These are phyloP conservation scores for Megacollybia marginata DNA, from an alignment of 768 basidiomycete species.

Conservation along the genomic window DNA sequence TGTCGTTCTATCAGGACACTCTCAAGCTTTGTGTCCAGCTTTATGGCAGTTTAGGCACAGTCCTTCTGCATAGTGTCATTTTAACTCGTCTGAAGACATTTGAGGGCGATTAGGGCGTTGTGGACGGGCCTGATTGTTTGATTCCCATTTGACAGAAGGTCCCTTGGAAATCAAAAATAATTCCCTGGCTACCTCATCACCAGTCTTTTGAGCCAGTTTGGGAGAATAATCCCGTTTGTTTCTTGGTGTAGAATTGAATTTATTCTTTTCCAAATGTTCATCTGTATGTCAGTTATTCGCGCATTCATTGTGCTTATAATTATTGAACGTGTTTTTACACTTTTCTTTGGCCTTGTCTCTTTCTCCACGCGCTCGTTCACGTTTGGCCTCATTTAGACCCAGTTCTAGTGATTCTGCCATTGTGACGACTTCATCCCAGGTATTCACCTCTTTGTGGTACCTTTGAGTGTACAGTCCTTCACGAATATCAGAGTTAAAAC, in stretches of 20 bases:
- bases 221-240: neutral
- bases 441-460: constrained; percentile 17
- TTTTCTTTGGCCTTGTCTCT: neutral
- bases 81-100: constrained; percentile 7
- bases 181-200: neutral
- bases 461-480: constrained; percentile 19
- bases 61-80: constrained; percentile 9
- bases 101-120: neutral
- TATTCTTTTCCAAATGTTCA: neutral
- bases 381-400: constrained; percentile 7
- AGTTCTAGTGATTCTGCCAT: constrained; percentile 26
- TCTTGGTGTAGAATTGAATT: neutral
- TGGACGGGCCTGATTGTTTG: neutral
- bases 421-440: constrained; percentile 16
- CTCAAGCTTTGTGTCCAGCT: constrained; percentile 17
- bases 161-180: neutral
- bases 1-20: constrained; percentile 19
- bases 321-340: neutral
- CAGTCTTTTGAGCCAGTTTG: neutral
- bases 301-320: neutral
- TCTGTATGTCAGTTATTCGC: neutral
- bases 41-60: constrained; percentile 22
- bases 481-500: constrained; percentile 18
- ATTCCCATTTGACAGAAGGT: neutral
- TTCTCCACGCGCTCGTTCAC: neutral